Percentiles rank a stretch among this genome's conserved stretches.
These are phyloP conservation scores for Cylindrotheca closterium DNA, from an alignment of 108 stramenopile species.

Conservation along the genomic window DNA sequence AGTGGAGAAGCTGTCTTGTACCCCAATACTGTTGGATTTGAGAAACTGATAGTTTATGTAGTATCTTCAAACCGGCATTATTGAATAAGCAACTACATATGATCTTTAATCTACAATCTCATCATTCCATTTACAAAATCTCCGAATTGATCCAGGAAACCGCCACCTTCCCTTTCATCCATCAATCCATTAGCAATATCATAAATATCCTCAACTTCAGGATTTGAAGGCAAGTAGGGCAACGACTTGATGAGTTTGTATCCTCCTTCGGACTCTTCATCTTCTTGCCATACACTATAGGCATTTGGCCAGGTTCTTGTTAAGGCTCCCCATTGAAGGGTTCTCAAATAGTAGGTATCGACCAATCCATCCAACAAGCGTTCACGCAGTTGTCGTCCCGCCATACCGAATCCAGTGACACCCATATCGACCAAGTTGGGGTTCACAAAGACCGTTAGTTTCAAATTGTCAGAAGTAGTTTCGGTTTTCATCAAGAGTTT, in stretches of 20 bases:
- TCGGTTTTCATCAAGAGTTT: constrained; percentile 47
- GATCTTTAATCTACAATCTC: constrained; percentile 71
- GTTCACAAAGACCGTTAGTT: constrained; percentile 86
- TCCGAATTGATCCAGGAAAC: constrained; percentile 68
- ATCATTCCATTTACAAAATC: constrained; percentile 74
- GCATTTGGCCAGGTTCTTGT: constrained; percentile 61
- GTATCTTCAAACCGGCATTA: too few species aligned
- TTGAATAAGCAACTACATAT: too few species aligned
- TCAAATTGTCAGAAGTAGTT: constrained; percentile 30
- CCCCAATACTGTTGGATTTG: too few species aligned
- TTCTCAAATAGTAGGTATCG: constrained; percentile 84
- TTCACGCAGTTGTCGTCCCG: constrained; percentile 85
- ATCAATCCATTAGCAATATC: constrained; percentile 65
- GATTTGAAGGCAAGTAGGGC: constrained; percentile 72
- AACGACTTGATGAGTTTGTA: constrained; percentile 71
- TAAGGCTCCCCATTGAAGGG: constrained; percentile 89
- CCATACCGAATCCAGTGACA: constrained; percentile 94
- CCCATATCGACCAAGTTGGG: constrained; percentile 95
- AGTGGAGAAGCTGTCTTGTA: too few species aligned
- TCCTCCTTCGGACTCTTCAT: constrained; percentile 76
- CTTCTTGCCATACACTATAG: constrained; percentile 92
- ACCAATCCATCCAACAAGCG: constrained; percentile 74
- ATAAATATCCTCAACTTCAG: constrained; percentile 87
- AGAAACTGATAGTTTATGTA: too few species aligned
- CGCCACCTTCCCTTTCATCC: constrained; percentile 36